Percentiles rank a stretch among this genome's conserved stretches.
These are phyloP conservation scores for Nepenthes alata DNA, from an alignment of 179 eudicot genomes.

Conservation along the genomic window DNA sequence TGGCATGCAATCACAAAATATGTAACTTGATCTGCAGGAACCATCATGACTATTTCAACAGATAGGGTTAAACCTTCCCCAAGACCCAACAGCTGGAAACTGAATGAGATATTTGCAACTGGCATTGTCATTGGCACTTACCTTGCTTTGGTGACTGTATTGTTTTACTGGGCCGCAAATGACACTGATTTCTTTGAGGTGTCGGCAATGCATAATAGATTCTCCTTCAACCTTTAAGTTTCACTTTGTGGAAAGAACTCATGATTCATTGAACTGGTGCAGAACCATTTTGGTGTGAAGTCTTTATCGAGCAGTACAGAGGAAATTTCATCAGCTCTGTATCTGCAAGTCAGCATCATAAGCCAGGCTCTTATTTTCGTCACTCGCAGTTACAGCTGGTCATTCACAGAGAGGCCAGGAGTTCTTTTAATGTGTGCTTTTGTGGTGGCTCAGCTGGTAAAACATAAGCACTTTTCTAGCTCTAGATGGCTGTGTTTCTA, in stretches of 20 bases:
- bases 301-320: conserved; percentile 35
- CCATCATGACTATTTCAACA: conserved; percentile 74
- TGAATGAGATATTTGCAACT: conserved; percentile 60
- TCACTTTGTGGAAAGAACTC: too few relatives aligned
- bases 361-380: conserved; percentile 83
- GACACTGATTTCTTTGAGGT: conserved; percentile 52
- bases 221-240: neutral
- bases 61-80: conserved; percentile 76
- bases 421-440: conserved; percentile 52
- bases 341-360: conserved; percentile 71
- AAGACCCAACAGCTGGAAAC: conserved; percentile 72
- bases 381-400: conserved; percentile 73
- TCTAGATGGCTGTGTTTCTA: too few relatives aligned
- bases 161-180: conserved; percentile 44
- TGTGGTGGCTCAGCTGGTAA: conserved; percentile 63
- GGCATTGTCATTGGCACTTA: conserved; percentile 62
- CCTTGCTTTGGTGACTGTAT: conserved; percentile 59
- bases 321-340: conserved; percentile 50
- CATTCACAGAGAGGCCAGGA: conserved; percentile 72
- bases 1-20: too few relatives aligned
- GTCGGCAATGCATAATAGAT: neutral
- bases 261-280: conserved; percentile 6
- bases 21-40: conserved; percentile 26
- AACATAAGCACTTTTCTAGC: neutral
- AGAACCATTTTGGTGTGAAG: conserved; percentile 46